A percentile compares a stretch with the other conserved stretches of the same genome.
These are phyloP conservation scores for Citrus unshiu DNA, from an alignment of 345 rosid species.

Conservation along the genomic window DNA sequence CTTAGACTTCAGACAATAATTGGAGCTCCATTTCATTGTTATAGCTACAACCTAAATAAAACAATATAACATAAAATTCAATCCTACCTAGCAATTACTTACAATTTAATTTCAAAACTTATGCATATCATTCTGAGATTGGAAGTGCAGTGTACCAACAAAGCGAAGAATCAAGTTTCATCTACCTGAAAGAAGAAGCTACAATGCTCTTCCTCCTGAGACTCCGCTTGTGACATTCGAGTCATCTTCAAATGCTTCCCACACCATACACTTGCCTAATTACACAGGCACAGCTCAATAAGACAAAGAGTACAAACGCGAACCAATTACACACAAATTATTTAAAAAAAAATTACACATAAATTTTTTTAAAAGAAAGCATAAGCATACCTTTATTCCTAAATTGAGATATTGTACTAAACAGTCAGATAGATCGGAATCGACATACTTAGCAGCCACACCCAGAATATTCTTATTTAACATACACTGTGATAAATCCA, in stretches of 20 bases:
- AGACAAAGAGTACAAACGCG: not conserved
- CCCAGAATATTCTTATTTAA: constrained; percentile 62
- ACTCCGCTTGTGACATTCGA: constrained; percentile 65
- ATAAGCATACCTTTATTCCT: constrained; percentile 54
- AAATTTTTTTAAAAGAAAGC: not conserved
- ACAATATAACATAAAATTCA: no score
- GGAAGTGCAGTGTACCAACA: not conserved
- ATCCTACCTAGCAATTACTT: not conserved
- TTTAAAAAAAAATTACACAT: not conserved
- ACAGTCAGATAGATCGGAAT: constrained; percentile 42
- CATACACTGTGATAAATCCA: constrained; percentile 78
- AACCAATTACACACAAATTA: not conserved
- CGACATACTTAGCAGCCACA: constrained; percentile 54
- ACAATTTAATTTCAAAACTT: not conserved
- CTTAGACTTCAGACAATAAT: not conserved
- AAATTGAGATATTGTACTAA: constrained; percentile 45
- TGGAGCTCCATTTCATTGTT: not conserved
- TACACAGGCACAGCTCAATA: constrained; percentile 5
- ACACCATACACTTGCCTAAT: constrained; percentile 79
- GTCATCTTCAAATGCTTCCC: constrained; percentile 87
- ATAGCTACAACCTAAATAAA: not conserved
- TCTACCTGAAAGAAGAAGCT: constrained; percentile 61
- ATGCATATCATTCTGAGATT: not conserved
- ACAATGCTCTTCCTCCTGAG: constrained; percentile 87
- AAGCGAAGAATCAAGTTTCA: not conserved